Evolutionary conservation across 2,329 filamentous ascomycete genomes (phyloP).

Genomic region (Alternaria ethzedia): DNA sequence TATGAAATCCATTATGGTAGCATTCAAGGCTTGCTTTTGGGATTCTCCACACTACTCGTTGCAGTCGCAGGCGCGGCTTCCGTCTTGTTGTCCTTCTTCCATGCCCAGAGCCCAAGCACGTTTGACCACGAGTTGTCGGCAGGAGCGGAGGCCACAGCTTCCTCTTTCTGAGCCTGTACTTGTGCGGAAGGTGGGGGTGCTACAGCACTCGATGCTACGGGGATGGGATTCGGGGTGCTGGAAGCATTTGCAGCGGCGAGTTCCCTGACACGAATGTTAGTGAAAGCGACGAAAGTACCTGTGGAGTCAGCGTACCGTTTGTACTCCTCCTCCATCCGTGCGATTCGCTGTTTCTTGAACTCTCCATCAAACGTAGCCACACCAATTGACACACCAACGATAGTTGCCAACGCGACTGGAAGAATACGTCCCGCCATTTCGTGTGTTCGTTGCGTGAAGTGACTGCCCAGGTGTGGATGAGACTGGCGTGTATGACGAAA

Average conservation of each 20-base stretch:
- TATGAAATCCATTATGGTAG: slow-evolving; percentile 36
- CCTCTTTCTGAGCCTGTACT: slow-evolving; percentile 14
- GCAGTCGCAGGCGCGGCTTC: slow-evolving; percentile 62
- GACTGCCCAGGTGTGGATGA: neutral
- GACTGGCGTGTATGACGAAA: slow-evolving; percentile 24
- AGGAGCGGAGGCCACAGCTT: slow-evolving; percentile 9
- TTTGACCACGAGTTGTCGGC: slow-evolving; percentile 34
- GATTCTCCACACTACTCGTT: slow-evolving; percentile 65
- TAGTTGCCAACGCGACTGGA: slow-evolving; percentile 38
- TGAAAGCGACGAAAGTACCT: neutral
- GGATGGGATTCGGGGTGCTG: slow-evolving; percentile 20
- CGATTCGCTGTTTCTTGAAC: slow-evolving; percentile 41
- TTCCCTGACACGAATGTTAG: slow-evolving; percentile 29
- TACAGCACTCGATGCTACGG: slow-evolving; percentile 19
- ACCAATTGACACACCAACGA: slow-evolving; percentile 42
- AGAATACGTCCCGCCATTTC: slow-evolving; percentile 44
- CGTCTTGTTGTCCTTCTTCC: slow-evolving; percentile 39
- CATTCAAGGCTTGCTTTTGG: slow-evolving; percentile 62
- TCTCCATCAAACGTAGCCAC: slow-evolving; percentile 44
- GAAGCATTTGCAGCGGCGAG: slow-evolving; percentile 30
- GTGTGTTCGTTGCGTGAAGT: neutral
- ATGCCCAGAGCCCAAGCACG: slow-evolving; percentile 42
- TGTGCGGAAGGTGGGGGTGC: slow-evolving; percentile 15
- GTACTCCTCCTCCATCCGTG: slow-evolving; percentile 43
- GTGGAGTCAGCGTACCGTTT: slow-evolving; percentile 26